Conservation (phyloP, 2,329 filamentous ascomycete species). For the Colletotrichum nymphaeae region DNA sequence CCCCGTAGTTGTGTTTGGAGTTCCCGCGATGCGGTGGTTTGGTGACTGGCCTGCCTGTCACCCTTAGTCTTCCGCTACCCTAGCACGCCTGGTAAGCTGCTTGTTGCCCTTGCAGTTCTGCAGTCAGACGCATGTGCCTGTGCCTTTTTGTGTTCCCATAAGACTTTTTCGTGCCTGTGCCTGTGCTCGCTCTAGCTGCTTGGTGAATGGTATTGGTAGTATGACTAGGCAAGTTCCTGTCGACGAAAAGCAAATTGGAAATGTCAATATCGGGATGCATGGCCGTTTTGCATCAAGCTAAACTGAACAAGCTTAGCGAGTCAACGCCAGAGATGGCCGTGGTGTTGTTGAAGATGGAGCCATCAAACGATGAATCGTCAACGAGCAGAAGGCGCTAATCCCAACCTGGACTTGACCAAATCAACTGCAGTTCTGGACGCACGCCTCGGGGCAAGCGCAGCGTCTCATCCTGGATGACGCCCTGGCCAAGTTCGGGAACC, state of each 20-base stretch:
- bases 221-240: neutral
- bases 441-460: conserved; percentile 2
- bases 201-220: neutral
- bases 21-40: neutral
- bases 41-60: neutral
- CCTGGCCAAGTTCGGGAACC: neutral
- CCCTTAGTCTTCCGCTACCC: neutral
- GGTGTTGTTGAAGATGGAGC: neutral
- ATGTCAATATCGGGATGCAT: neutral
- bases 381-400: neutral
- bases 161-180: neutral
- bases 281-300: conserved; percentile 2
- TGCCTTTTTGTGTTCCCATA: neutral
- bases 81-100: neutral
- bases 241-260: neutral
- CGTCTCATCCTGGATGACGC: neutral
- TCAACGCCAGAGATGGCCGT: neutral
- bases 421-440: neutral
- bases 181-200: neutral
- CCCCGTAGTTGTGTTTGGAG: neutral
- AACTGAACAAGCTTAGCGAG: neutral
- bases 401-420: neutral
- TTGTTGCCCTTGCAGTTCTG: conserved; percentile 1
- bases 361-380: neutral
- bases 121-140: neutral